phyloP scores from a whole-genome alignment of 2,329 filamentous ascomycete species.

The Colletotrichum melonis region DNA sequence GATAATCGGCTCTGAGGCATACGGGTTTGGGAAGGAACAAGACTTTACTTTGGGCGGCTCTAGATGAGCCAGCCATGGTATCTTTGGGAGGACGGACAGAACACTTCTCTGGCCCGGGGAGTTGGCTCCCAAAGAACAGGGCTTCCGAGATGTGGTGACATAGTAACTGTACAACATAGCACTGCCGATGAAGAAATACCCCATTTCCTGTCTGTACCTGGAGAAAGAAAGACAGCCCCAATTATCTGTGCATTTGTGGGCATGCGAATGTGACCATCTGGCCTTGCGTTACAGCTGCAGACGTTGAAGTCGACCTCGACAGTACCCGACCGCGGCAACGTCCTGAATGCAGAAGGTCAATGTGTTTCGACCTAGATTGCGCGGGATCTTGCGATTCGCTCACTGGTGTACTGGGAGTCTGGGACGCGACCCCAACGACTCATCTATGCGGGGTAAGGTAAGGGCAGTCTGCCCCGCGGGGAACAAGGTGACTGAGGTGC shows the following conservation, averaged over 20 bases:
- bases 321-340: not conserved
- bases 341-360: not conserved
- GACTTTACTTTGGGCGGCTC: not conserved
- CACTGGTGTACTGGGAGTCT: not conserved
- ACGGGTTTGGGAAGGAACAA: not conserved
- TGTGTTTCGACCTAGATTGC: not conserved
- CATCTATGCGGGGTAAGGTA: constrained; percentile 1
- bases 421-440: not conserved
- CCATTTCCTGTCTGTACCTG: not conserved
- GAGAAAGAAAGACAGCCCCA: not conserved
- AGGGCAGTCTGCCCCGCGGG: not conserved
- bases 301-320: not conserved
- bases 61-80: not conserved
- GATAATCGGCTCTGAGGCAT: too few species aligned
- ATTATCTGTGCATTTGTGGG: not conserved
- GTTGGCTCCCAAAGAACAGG: not conserved
- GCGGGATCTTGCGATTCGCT: not conserved
- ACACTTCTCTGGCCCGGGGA: not conserved
- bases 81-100: not conserved
- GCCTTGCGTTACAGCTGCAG: not conserved
- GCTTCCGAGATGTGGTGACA: not conserved
- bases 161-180: constrained; percentile 11
- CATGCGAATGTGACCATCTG: not conserved
- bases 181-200: constrained; percentile 16
- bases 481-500: not conserved